Conservation (phyloP, 2,329 filamentous ascomycete species). For the Colletotrichum camelliae region DNA sequence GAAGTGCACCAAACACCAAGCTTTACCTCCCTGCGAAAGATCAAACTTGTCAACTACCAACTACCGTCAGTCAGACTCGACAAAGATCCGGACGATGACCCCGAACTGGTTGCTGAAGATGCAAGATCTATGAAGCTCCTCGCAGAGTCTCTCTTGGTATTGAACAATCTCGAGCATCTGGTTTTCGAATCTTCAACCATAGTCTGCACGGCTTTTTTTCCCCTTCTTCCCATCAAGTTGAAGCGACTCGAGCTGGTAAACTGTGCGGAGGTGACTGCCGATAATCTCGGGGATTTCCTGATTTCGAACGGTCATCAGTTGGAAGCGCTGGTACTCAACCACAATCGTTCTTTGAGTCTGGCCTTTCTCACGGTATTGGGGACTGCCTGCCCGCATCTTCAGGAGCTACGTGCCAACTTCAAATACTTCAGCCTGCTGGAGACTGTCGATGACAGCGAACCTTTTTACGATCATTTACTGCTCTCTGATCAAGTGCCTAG, state of each 20-base stretch:
- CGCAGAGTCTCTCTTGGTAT: slow-evolving; percentile 51
- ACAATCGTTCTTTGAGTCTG: slow-evolving; percentile 81
- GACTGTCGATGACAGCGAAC: slow-evolving; percentile 73
- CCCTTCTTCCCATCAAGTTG: slow-evolving; percentile 69
- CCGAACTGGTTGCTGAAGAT: slow-evolving; percentile 44
- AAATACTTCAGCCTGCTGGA: slow-evolving; percentile 76
- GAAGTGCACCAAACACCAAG: slow-evolving; percentile 58
- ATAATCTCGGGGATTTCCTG: slow-evolving; percentile 70
- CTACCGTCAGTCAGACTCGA: slow-evolving; percentile 47
- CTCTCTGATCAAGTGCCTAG: slow-evolving; percentile 67
- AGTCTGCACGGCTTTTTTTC: slow-evolving; percentile 72
- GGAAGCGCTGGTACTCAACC: slow-evolving; percentile 70
- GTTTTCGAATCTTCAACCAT: slow-evolving; percentile 78
- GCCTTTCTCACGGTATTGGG: slow-evolving; percentile 74
- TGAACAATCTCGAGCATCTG: slow-evolving; percentile 71
- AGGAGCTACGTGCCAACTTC: slow-evolving; percentile 77
- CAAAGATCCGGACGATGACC: slow-evolving; percentile 42
- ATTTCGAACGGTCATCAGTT: slow-evolving; percentile 70
- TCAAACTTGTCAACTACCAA: slow-evolving; percentile 70
- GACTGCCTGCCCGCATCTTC: slow-evolving; percentile 71
- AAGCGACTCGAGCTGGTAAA: slow-evolving; percentile 76
- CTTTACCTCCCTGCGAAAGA: slow-evolving; percentile 61
- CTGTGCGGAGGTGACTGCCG: slow-evolving; percentile 76
- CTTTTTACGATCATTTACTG: slow-evolving; percentile 76
- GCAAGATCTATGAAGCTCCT: slow-evolving; percentile 35